Evolutionary conservation across 2,329 filamentous ascomycete genomes (phyloP).

Genomic region (Dichotomopilus funicola): DNA sequence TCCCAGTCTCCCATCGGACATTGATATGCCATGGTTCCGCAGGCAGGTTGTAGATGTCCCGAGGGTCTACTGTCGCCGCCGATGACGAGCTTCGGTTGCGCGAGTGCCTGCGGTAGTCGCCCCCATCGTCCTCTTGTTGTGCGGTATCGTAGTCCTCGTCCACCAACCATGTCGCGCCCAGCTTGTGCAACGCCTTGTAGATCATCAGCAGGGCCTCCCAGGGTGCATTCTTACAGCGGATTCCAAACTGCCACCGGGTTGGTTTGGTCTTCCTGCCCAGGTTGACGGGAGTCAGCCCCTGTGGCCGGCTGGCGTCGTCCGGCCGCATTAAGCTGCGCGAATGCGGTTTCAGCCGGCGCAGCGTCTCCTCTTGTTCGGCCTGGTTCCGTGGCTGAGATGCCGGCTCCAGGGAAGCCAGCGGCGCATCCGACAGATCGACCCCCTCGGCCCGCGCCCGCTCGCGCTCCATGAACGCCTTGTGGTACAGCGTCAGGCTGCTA

Average conservation of each 20-base stretch:
- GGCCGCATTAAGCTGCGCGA: conserved; percentile 63
- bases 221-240: conserved; percentile 86
- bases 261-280: conserved; percentile 67
- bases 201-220: conserved; percentile 93
- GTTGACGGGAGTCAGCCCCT: conserved; percentile 56
- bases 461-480: conserved; percentile 82
- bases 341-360: conserved; percentile 78
- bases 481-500: conserved; percentile 83
- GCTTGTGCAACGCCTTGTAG: conserved; percentile 81
- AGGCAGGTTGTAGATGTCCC: conserved; percentile 71
- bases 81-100: conserved; percentile 28
- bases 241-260: conserved; percentile 96
- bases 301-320: conserved; percentile 56
- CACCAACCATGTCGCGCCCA: conserved; percentile 81
- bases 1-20: conserved; percentile 79
- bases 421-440: conserved; percentile 37
- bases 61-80: conserved; percentile 39
- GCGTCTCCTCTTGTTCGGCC: conserved; percentile 75
- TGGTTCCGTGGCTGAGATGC: conserved; percentile 48
- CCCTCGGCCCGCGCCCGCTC: conserved; percentile 46
- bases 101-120: conserved; percentile 31
- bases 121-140: conserved; percentile 38
- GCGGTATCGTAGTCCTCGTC: conserved; percentile 52
- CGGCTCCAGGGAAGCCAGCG: conserved; percentile 43
- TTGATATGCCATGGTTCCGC: conserved; percentile 93